A percentile compares a stretch with the other conserved stretches of the same genome.
Evolutionary conservation across 1,139 yeast species (phyloP).

Genomic region (Suhomyces panamericanus): DNA sequence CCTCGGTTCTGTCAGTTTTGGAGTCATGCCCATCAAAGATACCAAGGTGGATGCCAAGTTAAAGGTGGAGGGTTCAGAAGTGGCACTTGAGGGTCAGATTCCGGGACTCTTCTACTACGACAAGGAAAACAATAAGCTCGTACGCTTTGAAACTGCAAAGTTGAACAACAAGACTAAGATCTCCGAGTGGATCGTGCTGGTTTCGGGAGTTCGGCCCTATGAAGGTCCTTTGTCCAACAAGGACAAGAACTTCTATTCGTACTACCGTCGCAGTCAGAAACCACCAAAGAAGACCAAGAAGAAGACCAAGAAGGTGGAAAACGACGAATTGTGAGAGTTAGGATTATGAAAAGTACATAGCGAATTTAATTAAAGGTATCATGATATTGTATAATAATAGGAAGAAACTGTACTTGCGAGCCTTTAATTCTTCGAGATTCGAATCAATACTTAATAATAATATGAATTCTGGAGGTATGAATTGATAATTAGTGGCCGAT

Average conservation of each 20-base stretch:
- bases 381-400: too few relatives aligned
- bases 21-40: conserved; percentile 22
- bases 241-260: conserved; percentile 31
- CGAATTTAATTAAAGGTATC: too few relatives aligned
- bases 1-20: conserved; percentile 37
- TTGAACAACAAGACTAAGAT: conserved; percentile 34
- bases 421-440: too few relatives aligned
- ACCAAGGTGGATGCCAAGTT: conserved; percentile 14
- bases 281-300: conserved; percentile 13
- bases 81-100: conserved; percentile 21
- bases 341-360: too few relatives aligned
- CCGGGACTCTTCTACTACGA: conserved; percentile 36
- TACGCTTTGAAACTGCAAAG: conserved; percentile 26
- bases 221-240: conserved; percentile 45
- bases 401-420: too few relatives aligned
- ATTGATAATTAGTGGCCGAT: too few relatives aligned
- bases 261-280: conserved; percentile 34
- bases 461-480: too few relatives aligned
- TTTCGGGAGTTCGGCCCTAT: conserved; percentile 29
- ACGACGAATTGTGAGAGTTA: conserved; percentile 33
- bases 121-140: conserved; percentile 21
- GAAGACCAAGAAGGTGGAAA: conserved; percentile 18
- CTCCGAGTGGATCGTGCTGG: conserved; percentile 36
- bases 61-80: conserved; percentile 21
- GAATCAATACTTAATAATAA: too few relatives aligned